Conservation (phyloP, 176 grass and related monocot genomes). For the Puccinellia tenuiflora region DNA sequence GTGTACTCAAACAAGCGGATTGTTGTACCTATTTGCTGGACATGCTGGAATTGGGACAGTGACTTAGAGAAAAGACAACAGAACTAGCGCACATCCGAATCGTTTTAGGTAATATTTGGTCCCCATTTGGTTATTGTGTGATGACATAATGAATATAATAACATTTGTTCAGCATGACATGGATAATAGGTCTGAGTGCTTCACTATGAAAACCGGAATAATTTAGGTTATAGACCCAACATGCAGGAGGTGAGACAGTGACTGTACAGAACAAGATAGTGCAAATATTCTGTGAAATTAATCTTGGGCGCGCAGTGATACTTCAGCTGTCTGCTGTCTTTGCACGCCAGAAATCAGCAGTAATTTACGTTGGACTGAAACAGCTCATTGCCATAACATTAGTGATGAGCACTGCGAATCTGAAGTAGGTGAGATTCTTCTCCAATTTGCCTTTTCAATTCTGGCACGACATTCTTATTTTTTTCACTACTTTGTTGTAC, state of each 20-base stretch:
- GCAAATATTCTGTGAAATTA: not conserved
- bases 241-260: constrained; percentile 12
- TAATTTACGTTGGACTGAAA: not conserved
- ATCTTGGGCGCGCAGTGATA: no score
- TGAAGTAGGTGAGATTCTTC: constrained; percentile 32
- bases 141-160: not conserved
- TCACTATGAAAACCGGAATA: not conserved
- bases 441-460: not conserved
- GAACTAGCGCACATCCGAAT: not conserved
- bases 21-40: not conserved
- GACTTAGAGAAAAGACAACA: not conserved
- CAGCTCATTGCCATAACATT: not conserved
- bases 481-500: not conserved
- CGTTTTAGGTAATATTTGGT: constrained; percentile 12
- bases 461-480: not conserved
- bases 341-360: not conserved
- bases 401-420: constrained; percentile 16
- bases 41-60: constrained; percentile 6
- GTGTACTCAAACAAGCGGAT: not conserved
- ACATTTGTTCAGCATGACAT: constrained; percentile 3
- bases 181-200: not conserved
- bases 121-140: not conserved
- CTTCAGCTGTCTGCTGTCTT: not conserved
- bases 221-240: constrained; percentile 11
- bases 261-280: not conserved